Evolutionary conservation across 2,329 filamentous ascomycete species (phyloP).

Genomic region (Colletotrichum scovillei): DNA sequence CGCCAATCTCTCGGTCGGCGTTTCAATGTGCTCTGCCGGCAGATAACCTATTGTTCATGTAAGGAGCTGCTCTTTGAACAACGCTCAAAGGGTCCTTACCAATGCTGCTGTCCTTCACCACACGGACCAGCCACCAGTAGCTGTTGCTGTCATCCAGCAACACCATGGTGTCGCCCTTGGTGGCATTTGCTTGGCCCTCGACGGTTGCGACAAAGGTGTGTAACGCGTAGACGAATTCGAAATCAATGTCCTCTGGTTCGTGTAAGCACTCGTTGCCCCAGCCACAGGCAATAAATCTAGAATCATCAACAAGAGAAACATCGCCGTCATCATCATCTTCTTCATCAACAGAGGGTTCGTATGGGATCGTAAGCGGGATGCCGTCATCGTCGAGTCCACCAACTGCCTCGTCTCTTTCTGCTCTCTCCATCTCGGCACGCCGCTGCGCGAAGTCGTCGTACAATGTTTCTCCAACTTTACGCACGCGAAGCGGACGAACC

Average conservation of each 20-base stretch:
- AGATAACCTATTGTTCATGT: constrained; percentile 77
- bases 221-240: constrained; percentile 98
- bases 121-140: constrained; percentile 98
- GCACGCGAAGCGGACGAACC: constrained; percentile 21
- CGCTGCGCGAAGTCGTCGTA: constrained; percentile 25
- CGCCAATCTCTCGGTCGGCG: constrained; percentile 92
- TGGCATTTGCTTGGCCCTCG: constrained; percentile 97
- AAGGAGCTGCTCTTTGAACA: background rate
- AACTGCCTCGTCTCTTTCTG: constrained; percentile 37
- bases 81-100: constrained; percentile 52
- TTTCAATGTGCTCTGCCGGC: constrained; percentile 98
- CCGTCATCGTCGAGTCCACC: constrained; percentile 39
- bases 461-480: background rate
- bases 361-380: constrained; percentile 55
- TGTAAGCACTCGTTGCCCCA: constrained; percentile 89
- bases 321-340: constrained; percentile 71
- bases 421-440: constrained; percentile 31
- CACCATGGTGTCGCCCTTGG: constrained; percentile 99
- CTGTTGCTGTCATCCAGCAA: constrained; percentile 98
- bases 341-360: constrained; percentile 49
- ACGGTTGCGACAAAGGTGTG: constrained; percentile 98
- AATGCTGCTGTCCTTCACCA: constrained; percentile 98
- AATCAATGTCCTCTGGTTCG: constrained; percentile 97
- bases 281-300: constrained; percentile 75
- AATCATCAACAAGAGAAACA: constrained; percentile 66